Base-by-base conservation (phyloP, 805 yeast genomes). In the Jamesozyma lodderae region DNA sequence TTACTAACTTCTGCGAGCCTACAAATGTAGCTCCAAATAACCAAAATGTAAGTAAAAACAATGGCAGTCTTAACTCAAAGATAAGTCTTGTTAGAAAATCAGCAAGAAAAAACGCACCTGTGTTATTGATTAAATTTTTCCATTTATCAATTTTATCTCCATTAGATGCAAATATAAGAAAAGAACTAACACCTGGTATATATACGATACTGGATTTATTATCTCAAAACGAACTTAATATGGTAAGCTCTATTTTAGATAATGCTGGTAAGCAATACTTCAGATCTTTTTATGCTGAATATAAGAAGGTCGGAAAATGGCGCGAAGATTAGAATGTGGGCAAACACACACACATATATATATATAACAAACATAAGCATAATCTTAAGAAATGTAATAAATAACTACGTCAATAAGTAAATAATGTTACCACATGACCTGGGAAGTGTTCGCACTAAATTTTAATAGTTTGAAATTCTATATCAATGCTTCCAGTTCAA, bases 301-400 rank as follows among this genome's bases (percentile, higher is more conserved):
- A 85, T 63, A 75, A 73, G 55, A 77, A 71, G 52, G 70, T 68
- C 43, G 96, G 95, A 35, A 83, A 81, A 58, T 88, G 96, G 96
- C 74, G 64, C 41, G 85, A 76, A 43, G 71, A 69, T 34, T 74
- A 55, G 31, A 24, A 14, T 28, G 28, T 9, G 10, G 18, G 15
- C 8, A 27, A 27, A 14, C 5, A 5, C 6, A 14, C 10, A 7
- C 7, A 22, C 24, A 22, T 8, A 8, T 22, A 8, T 11, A 22
- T 22, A 22, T 22, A 11, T 7, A 11, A 22, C 24, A 22, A 22
- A 22, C 7, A 22, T 22, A 22, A 7, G 7, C 7, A 11, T 11
- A 22, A 22, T 22, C 7, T 11, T 22, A 22, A 11, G 7, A 8
- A 8, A 8, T 8, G 24, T 22, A 22, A 22, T 11, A 22, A 22